A percentile compares a stretch with the other conserved stretches of the same genome.
Evolutionary conservation across 371 early-diverging fungal species (phyloP).

Genomic region (Mucor plumbeus): DNA sequence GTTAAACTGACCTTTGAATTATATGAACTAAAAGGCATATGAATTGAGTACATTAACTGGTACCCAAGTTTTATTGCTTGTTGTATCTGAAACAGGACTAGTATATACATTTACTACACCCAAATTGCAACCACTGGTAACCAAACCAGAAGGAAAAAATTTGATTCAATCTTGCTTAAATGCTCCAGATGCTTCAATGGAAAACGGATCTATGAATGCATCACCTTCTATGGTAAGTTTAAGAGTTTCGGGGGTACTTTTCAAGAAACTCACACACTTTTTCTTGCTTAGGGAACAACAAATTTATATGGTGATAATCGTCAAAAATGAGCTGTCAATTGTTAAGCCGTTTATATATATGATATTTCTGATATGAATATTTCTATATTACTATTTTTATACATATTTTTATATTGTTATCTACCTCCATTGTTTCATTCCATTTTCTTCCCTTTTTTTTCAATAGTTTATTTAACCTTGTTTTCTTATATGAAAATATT

Average conservation of each 20-base stretch:
- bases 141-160: conserved; percentile 89
- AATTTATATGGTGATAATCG: conserved; percentile 7
- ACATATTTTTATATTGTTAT: background rate
- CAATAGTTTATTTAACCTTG: background rate
- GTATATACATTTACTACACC: conserved; percentile 98
- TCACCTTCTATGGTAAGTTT: conserved; percentile 19
- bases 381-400: background rate
- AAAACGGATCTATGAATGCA: conserved; percentile 68
- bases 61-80: conserved; percentile 92
- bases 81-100: conserved; percentile 95
- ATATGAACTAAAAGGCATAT: conserved; percentile 67
- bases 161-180: conserved; percentile 93
- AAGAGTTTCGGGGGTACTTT: background rate
- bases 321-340: conserved; percentile 5
- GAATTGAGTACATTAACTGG: conserved; percentile 95
- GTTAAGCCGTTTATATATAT: background rate
- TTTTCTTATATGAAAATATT: background rate
- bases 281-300: background rate
- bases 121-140: conserved; percentile 92
- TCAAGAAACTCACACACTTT: conserved; percentile 9
- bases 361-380: conserved; percentile 8
- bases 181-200: conserved; percentile 65
- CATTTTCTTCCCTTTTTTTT: background rate
- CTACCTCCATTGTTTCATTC: background rate
- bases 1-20: background rate